phyloP scores from a whole-genome alignment of 176 grass and related monocot genomes.

The Neostapfia colusana region DNA sequence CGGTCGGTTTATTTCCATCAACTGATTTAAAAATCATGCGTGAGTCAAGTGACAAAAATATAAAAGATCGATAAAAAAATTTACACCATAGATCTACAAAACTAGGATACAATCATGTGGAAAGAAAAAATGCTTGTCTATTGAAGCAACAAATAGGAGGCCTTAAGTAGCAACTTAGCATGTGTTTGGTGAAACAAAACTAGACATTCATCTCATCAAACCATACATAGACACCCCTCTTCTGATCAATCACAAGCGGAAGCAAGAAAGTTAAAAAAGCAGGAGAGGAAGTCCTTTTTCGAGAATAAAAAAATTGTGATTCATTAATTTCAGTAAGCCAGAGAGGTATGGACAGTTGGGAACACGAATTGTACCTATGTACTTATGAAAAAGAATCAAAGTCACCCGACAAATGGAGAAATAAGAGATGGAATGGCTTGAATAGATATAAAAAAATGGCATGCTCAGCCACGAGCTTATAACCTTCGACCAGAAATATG shows the following conservation, averaged over 20 bases:
- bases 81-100: slow-evolving; percentile 48
- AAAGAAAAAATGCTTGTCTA: slow-evolving; percentile 31
- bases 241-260: slow-evolving; percentile 28
- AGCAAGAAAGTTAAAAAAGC: background rate
- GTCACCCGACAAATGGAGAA: background rate
- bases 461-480: background rate
- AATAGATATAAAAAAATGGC: slow-evolving; percentile 7
- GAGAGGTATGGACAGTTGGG: slow-evolving; percentile 39
- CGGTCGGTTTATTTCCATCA: no score
- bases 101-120: slow-evolving; percentile 31
- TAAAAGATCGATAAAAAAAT: no score
- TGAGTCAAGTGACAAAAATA: no score
- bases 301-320: background rate
- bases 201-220: slow-evolving; percentile 31
- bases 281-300: background rate
- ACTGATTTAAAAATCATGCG: no score
- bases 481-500: background rate
- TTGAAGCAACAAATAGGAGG: slow-evolving; percentile 31
- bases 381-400: slow-evolving; percentile 39
- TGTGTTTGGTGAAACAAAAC: slow-evolving; percentile 35
- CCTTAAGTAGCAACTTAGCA: slow-evolving; percentile 15
- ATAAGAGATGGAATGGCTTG: slow-evolving; percentile 8
- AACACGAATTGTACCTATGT: slow-evolving; percentile 50
- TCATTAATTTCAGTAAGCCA: slow-evolving; percentile 20
- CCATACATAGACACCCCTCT: slow-evolving; percentile 23